Base-by-base conservation (phyloP, 371 early-diverging fungal genomes). In the Actinomortierella wolfii region DNA sequence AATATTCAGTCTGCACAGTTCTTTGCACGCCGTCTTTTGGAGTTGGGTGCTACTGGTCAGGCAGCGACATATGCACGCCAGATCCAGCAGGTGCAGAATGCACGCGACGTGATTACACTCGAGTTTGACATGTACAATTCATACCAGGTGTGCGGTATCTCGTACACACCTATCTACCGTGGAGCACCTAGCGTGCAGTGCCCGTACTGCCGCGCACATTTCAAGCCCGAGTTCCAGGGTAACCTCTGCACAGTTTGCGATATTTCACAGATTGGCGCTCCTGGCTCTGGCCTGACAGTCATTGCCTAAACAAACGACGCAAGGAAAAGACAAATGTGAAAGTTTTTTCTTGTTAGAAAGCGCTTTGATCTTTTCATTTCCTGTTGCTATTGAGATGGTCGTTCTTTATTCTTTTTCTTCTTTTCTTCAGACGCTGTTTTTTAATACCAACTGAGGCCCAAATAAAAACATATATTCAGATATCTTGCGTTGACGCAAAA, bases 71-170 rank as follows among this genome's bases (percentile, higher is more conserved):
- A 92, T 87, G 94, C 95, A 5, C 89, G 89, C 49, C 89, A 92
- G 78, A 88, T 95, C 62, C 86, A 91, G 67, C 68, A 84, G 6
- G 84, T 89, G 68, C 89, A 87, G 46, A 91, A 83, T 50, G 86
- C 92, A 53, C 83, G 84, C 26, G 94, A 97, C 77, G 89, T 87
- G 68, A 80, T 95, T 41, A 73, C 82, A n/a, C 67, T 97, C 45
- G 87, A 93, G 51, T 97, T 95, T 78, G 95, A 97, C 76, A 93
- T 91, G 75, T 92, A 90, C 81, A 96, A 94, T 67, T 94, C 97
- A 52, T 95, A 96, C 64, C 87, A 86, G 15, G 81, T 94, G 14
- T 95, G 96, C 68, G 92, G 83, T 14, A 78, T 82, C 29, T 87
- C 93, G 13, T 92, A 83, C 63, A 84, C 89, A 23, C 95, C 97